Evolutionary conservation across 2,329 filamentous ascomycete species (phyloP).

Genomic region (Dissoconium aciculare): DNA sequence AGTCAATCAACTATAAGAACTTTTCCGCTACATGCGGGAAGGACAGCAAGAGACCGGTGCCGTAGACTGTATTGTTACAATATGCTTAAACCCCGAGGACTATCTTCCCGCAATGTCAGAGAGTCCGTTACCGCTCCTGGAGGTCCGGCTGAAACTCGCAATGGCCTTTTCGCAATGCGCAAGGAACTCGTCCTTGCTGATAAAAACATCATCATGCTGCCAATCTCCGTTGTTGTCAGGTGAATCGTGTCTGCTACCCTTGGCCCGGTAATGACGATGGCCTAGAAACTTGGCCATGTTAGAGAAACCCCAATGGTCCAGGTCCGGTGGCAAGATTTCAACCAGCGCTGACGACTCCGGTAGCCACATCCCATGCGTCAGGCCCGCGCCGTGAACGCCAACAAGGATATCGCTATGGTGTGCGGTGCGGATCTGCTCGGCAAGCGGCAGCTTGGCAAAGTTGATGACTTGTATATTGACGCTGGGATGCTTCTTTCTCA

Average conservation of each 20-base stretch:
- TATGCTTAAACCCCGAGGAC: no score
- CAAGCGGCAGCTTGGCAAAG: slow-evolving; percentile 3
- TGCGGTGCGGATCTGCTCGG: slow-evolving; percentile 4
- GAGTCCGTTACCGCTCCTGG: no score
- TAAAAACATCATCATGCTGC: slow-evolving; percentile 1
- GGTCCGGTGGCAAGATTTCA: slow-evolving; percentile 5
- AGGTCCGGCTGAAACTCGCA: no score
- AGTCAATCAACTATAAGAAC: no score
- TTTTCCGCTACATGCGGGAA: no score
- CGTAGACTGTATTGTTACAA: no score
- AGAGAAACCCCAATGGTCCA: slow-evolving; percentile 5
- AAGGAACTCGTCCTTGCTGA: not conserved
- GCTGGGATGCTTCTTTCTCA: slow-evolving; percentile 1
- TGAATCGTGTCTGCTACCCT: not conserved
- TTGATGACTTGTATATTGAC: slow-evolving; percentile 4
- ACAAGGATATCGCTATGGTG: slow-evolving; percentile 6
- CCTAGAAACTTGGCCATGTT: slow-evolving; percentile 6
- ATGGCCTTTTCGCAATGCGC: no score
- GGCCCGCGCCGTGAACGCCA: slow-evolving; percentile 6
- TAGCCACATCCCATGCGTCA: slow-evolving; percentile 7
- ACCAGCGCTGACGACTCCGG: slow-evolving; percentile 4
- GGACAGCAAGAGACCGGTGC: no score
- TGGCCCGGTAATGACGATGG: slow-evolving; percentile 3
- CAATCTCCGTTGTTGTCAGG: not conserved
- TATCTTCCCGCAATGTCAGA: no score